These are phyloP conservation scores for Brettanomyces anomalus DNA, from an alignment of 805 yeast species.

Conservation along the genomic window DNA sequence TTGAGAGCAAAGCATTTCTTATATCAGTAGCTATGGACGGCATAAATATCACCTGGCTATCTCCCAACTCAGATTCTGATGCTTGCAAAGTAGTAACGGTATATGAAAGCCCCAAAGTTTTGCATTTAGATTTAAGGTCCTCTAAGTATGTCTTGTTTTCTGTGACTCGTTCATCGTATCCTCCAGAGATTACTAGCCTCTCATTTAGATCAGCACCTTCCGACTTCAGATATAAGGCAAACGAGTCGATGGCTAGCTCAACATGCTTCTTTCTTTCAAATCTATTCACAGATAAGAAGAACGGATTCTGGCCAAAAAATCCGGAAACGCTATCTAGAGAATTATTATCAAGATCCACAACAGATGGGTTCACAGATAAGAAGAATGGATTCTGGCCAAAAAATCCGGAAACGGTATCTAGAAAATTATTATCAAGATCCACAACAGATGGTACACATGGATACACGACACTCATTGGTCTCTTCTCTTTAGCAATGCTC, in stretches of 20 bases:
- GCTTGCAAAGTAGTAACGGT: not conserved
- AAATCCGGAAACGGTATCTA: conserved; percentile 27
- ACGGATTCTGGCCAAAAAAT: conserved; percentile 29
- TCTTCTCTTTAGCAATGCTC: conserved; percentile 16
- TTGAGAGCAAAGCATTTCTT: conserved; percentile 52
- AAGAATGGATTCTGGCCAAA: conserved; percentile 34
- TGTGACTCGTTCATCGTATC: conserved; percentile 66
- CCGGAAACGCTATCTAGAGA: conserved; percentile 26
- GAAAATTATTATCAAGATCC: conserved; percentile 9
- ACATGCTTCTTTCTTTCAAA: conserved; percentile 84
- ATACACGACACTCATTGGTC: conserved; percentile 50
- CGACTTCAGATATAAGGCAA: conserved; percentile 32
- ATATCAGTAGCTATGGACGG: conserved; percentile 68
- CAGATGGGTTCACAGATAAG: conserved; percentile 82
- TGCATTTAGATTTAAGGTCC: conserved; percentile 47
- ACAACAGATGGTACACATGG: conserved; percentile 60
- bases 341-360: not conserved
- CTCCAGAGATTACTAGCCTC: conserved; percentile 76
- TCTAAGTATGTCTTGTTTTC: conserved; percentile 70
- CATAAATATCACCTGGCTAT: conserved; percentile 36
- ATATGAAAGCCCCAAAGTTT: conserved; percentile 9
- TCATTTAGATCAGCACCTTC: conserved; percentile 25
- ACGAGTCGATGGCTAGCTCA: conserved; percentile 67
- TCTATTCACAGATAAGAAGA: conserved; percentile 73
- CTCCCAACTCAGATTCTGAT: not conserved